A percentile compares a stretch with the other conserved stretches of the same genome.
Conservation (phyloP, 495 filamentous ascomycete genomes). For the Penicillium taxi region DNA sequence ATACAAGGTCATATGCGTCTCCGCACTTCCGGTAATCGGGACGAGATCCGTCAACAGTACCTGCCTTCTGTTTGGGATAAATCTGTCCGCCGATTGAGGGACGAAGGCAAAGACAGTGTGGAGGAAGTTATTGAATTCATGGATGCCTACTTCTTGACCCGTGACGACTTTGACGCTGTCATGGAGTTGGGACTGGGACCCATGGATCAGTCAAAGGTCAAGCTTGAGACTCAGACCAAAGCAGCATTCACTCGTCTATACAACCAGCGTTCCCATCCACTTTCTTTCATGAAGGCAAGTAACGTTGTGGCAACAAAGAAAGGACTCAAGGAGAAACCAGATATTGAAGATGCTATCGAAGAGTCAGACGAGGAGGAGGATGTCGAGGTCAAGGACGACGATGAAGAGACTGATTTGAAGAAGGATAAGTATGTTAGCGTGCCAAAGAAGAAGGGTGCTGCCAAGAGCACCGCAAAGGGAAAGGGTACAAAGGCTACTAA, state of each 20-base stretch:
- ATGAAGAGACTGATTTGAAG: constrained; percentile 65
- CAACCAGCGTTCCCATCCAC: constrained; percentile 75
- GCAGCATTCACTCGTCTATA: constrained; percentile 84
- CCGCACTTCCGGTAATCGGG: constrained; percentile 79
- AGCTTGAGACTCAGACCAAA: constrained; percentile 79
- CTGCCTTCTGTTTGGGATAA: constrained; percentile 80
- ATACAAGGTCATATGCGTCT: constrained; percentile 97
- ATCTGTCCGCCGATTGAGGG: constrained; percentile 61
- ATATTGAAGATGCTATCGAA: constrained; percentile 93
- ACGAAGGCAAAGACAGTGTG: constrained; percentile 67
- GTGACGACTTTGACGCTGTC: constrained; percentile 88
- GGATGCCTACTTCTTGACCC: constrained; percentile 96
- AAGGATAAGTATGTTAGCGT: constrained; percentile 96
- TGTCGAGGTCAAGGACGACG: constrained; percentile 51
- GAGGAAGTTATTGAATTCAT: constrained; percentile 76
- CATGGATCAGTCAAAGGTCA: constrained; percentile 64
- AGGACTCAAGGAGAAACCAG: constrained; percentile 67
- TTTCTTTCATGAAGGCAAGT: constrained; percentile 93
- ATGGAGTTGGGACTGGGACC: constrained; percentile 84
- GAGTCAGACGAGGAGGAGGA: constrained; percentile 73
- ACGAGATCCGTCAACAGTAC: constrained; percentile 92
- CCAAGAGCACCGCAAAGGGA: constrained; percentile 45
- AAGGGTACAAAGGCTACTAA: constrained; percentile 58
- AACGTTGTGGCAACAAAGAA: constrained; percentile 64
- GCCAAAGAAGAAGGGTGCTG: constrained; percentile 62